Evolutionary conservation across 768 basidiomycete genomes (phyloP).

Genomic region (Royoungia palumana): DNA sequence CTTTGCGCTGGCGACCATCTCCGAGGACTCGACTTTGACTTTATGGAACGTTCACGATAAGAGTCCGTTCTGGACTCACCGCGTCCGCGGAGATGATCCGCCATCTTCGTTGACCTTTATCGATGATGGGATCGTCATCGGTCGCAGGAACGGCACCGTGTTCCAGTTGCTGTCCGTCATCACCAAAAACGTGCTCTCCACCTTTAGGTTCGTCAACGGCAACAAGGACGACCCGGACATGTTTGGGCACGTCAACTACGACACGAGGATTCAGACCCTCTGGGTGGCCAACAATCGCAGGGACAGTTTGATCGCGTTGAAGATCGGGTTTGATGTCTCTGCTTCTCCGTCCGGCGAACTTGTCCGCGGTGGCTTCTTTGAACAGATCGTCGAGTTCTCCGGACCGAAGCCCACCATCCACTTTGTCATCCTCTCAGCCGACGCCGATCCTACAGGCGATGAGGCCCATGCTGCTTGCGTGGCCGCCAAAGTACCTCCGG

Average conservation of each 20-base stretch:
- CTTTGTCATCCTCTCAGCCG: conserved; percentile 83
- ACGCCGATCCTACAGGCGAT: conserved; percentile 77
- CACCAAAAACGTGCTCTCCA: conserved; percentile 69
- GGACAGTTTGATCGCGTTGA: conserved; percentile 80
- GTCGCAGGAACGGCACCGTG: conserved; percentile 79
- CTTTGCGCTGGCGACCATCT: conserved; percentile 75
- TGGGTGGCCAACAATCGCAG: conserved; percentile 87
- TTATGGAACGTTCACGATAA: conserved; percentile 82
- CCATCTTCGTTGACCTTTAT: conserved; percentile 85
- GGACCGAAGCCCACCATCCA: conserved; percentile 86
- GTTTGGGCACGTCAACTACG: conserved; percentile 87
- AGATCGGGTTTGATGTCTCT: conserved; percentile 61
- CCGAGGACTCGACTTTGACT: conserved; percentile 76
- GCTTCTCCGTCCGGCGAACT: conserved; percentile 60
- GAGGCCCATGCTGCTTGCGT: conserved; percentile 83
- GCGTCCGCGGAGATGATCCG: conserved; percentile 72
- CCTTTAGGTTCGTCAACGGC: conserved; percentile 73
- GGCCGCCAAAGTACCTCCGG: conserved; percentile 72
- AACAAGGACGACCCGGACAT: conserved; percentile 72
- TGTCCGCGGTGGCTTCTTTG: conserved; percentile 60
- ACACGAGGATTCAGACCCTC: conserved; percentile 78
- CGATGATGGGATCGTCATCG: conserved; percentile 81
- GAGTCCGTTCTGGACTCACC: conserved; percentile 70
- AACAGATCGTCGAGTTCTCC: conserved; percentile 79
- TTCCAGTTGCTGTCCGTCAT: conserved; percentile 81